Conservation (phyloP, 1,284 basidiomycete species). For the Lentinula novae-zelandiae region DNA sequence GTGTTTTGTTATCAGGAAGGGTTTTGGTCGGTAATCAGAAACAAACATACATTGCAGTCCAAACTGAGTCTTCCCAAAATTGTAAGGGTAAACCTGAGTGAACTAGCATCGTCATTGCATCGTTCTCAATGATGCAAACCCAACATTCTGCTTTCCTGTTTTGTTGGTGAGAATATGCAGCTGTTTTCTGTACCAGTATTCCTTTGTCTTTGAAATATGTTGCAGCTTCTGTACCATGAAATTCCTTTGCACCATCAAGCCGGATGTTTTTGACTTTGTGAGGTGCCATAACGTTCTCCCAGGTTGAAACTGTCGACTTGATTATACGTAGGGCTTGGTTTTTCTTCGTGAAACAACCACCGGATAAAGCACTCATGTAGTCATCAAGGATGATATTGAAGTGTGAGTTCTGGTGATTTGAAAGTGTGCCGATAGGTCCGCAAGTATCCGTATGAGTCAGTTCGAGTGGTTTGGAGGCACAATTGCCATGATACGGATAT, state of each 20-base stretch:
- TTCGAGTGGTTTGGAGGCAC: no score
- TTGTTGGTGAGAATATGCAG: constrained; percentile 25
- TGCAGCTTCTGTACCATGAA: background rate
- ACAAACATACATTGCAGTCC: no score
- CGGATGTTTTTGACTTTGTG: background rate
- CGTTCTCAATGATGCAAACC: constrained; percentile 26
- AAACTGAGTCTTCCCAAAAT: constrained; percentile 19
- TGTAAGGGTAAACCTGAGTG: constrained; percentile 18
- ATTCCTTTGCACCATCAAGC: background rate
- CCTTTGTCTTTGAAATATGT: background rate
- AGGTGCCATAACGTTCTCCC: background rate
- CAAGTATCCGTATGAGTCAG: no score
- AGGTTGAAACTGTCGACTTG: background rate
- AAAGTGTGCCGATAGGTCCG: no score
- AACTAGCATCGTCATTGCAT: constrained; percentile 17
- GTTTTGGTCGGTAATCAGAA: no score
- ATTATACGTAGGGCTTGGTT: background rate
- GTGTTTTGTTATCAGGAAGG: no score
- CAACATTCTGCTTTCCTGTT: constrained; percentile 31
- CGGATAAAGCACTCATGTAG: no score
- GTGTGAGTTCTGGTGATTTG: no score
- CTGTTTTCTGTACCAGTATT: background rate
- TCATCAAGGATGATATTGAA: no score
- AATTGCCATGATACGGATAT: no score
- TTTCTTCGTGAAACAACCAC: background rate